Conservation (phyloP, 1,284 basidiomycete genomes). For the Fistulinella staudtii region DNA sequence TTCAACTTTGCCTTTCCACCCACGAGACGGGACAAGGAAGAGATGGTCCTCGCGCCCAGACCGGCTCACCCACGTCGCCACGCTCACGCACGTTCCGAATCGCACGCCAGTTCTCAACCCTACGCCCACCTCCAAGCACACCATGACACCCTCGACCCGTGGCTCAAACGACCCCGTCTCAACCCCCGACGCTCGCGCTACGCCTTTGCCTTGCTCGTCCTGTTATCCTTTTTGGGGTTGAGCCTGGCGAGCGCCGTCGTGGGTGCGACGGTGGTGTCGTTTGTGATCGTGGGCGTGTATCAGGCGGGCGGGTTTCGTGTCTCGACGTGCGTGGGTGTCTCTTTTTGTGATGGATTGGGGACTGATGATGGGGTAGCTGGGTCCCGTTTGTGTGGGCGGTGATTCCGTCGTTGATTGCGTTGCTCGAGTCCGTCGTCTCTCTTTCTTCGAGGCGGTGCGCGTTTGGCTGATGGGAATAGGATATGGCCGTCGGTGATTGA, state of each 20-base stretch:
- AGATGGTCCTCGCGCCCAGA: too few relatives aligned
- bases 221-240: conserved; percentile 53
- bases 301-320: conserved; percentile 66
- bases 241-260: conserved; percentile 64
- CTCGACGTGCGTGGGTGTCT: conserved; percentile 67
- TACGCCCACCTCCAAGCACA: too few relatives aligned
- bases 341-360: background rate
- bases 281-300: conserved; percentile 66
- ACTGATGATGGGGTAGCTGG: conserved; percentile 49
- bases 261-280: conserved; percentile 69
- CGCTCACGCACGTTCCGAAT: background rate
- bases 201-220: conserved; percentile 62
- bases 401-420: conserved; percentile 62
- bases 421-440: conserved; percentile 54
- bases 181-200: conserved; percentile 57
- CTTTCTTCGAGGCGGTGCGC: background rate
- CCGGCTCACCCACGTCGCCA: background rate
- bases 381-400: conserved; percentile 76
- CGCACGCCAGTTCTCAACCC: too few relatives aligned
- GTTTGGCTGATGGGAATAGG: conserved; percentile 33
- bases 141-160: too few relatives aligned
- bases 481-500: conserved; percentile 57
- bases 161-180: conserved; percentile 20
- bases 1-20: conserved; percentile 62
- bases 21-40: conserved; percentile 6